Conservation (phyloP, 805 yeast species). For the Candida suzukii region DNA sequence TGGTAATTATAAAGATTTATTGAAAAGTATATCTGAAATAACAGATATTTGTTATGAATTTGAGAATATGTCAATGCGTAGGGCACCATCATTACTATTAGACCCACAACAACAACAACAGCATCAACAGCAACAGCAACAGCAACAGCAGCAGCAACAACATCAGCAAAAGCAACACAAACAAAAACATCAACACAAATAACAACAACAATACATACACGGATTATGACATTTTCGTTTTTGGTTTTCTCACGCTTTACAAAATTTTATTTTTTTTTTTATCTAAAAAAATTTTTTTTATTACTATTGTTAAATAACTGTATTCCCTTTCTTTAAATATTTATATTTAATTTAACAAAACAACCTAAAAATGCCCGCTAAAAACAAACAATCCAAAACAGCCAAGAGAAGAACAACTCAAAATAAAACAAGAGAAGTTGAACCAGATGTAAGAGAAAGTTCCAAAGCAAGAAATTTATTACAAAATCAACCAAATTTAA, state of each 20-base stretch:
- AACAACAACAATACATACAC: not conserved
- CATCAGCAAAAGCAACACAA: not conserved
- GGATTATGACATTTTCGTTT: no score
- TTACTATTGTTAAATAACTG: no score
- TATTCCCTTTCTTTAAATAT: no score
- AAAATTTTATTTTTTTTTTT: no score
- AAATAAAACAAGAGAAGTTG: conserved; percentile 48
- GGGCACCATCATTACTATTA: no score
- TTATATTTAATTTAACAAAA: no score
- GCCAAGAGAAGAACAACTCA: conserved; percentile 49
- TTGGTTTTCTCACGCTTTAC: no score
- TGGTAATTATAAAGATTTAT: not conserved
- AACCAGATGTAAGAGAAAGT: conserved; percentile 62
- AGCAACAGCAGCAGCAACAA: not conserved
- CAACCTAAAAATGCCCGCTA: conserved; percentile 19
- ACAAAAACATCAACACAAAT: not conserved
- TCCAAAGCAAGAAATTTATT: conserved; percentile 63
- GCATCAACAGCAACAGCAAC: not conserved
- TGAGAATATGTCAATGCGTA: not conserved
- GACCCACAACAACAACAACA: not conserved
- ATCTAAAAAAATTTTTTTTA: no score
- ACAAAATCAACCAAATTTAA: conserved; percentile 48
- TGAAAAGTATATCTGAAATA: not conserved
- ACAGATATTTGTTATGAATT: not conserved
- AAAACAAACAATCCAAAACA: conserved; percentile 42